These are phyloP conservation scores for Solanum bulbocastanum DNA, from an alignment of 257 asterid genomes.

Conservation along the genomic window DNA sequence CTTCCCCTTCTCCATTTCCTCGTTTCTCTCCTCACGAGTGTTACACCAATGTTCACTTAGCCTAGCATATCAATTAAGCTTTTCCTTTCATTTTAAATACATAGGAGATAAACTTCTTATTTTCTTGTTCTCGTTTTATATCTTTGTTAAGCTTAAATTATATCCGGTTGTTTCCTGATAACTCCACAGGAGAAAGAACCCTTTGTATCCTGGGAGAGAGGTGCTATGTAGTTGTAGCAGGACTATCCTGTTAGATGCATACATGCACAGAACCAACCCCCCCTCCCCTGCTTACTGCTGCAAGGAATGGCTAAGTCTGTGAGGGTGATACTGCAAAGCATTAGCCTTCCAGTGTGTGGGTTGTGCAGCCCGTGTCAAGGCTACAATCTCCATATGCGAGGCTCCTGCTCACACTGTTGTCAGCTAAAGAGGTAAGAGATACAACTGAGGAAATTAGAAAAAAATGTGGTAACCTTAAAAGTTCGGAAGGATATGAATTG, in stretches of 20 bases:
- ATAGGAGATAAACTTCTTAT: background rate
- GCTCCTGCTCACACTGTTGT: constrained; percentile 54
- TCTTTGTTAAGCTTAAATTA: background rate
- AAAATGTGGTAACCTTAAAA: background rate
- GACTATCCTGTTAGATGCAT: background rate
- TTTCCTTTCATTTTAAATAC: background rate
- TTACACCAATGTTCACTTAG: background rate
- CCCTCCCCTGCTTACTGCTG: background rate
- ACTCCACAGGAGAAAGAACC: background rate
- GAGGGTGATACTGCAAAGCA: background rate
- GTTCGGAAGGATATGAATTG: background rate
- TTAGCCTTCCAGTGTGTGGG: background rate
- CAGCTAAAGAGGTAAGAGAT: constrained; percentile 35
- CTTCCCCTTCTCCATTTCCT: background rate
- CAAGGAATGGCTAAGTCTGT: background rate
- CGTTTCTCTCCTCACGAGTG: background rate
- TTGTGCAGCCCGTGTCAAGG: background rate
- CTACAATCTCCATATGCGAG: background rate
- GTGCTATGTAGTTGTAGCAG: background rate
- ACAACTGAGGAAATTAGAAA: background rate
- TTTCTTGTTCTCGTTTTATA: background rate
- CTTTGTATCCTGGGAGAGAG: background rate
- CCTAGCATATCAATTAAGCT: background rate
- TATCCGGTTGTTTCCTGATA: background rate
- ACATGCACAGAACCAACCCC: background rate